phyloP scores from a whole-genome alignment of 2,329 filamentous ascomycete species.

The Triangularia setosa region DNA sequence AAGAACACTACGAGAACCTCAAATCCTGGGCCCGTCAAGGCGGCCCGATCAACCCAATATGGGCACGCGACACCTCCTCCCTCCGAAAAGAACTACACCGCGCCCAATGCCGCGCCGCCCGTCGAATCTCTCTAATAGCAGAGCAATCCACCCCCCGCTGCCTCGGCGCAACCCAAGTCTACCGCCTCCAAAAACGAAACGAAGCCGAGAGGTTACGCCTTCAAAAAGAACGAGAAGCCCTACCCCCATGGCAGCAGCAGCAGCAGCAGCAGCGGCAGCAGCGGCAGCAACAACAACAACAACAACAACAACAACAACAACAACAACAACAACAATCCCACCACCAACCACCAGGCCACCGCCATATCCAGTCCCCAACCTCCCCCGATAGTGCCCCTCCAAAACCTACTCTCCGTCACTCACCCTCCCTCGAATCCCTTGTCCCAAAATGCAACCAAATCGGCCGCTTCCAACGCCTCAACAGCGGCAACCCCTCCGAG shows the following conservation, averaged over 20 bases:
- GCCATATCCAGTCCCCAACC: neutral
- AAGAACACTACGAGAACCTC: conserved; percentile 46
- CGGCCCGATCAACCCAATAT: conserved; percentile 53
- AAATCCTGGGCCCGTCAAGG: conserved; percentile 53
- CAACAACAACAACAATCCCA: conserved; percentile 11
- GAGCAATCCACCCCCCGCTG: conserved; percentile 49
- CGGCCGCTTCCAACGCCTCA: conserved; percentile 55
- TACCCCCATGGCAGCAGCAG: conserved; percentile 27
- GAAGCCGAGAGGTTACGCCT: conserved; percentile 36
- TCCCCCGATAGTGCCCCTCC: neutral
- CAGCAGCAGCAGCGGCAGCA: conserved; percentile 24
- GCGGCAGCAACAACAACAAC: conserved; percentile 13
- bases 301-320: too few species aligned
- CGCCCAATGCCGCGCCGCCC: conserved; percentile 54
- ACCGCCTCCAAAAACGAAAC: conserved; percentile 44
- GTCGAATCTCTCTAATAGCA: conserved; percentile 46
- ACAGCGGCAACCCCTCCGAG: conserved; percentile 31
- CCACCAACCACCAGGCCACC: neutral
- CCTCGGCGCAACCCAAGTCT: conserved; percentile 53
- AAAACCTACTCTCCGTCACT: neutral
- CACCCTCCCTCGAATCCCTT: neutral
- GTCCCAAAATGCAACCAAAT: conserved; percentile 45
- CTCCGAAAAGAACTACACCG: conserved; percentile 52
- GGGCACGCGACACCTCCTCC: conserved; percentile 49
- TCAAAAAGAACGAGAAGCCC: conserved; percentile 24